Percentiles rank a stretch among this genome's conserved stretches.
Evolutionary conservation across 2,329 filamentous ascomycete genomes (phyloP).

Genomic region (Anthostomella pinea): DNA sequence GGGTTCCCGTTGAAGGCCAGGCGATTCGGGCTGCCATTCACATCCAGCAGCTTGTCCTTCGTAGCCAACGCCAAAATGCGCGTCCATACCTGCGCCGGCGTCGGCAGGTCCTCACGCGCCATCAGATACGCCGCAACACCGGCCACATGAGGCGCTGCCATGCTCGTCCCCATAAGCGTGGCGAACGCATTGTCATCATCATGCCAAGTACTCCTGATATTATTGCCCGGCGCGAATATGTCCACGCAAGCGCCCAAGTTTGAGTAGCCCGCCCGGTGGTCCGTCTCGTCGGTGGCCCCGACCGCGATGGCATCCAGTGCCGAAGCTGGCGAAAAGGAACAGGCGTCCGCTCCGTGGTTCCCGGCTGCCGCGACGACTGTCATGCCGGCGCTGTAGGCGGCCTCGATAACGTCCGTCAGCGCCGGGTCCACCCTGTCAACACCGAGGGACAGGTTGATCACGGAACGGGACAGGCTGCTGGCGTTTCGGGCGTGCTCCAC

Average conservation of each 20-base stretch:
- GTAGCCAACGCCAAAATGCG: slow-evolving; percentile 21
- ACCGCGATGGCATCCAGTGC: slow-evolving; percentile 25
- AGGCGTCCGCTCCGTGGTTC: slow-evolving; percentile 25
- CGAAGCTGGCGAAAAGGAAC: slow-evolving; percentile 22
- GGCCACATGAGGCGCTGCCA: slow-evolving; percentile 27
- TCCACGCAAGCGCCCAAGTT: slow-evolving; percentile 27
- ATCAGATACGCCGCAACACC: slow-evolving; percentile 26
- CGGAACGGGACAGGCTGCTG: slow-evolving; percentile 19
- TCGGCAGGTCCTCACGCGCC: slow-evolving; percentile 21
- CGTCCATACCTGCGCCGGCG: slow-evolving; percentile 11
- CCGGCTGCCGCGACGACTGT: slow-evolving; percentile 26
- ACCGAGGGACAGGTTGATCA: slow-evolving; percentile 30
- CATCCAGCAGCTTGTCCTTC: slow-evolving; percentile 18
- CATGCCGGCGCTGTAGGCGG: slow-evolving; percentile 21
- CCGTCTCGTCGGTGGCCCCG: slow-evolving; percentile 22
- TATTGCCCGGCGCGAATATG: slow-evolving; percentile 25
- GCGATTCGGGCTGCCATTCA: slow-evolving; percentile 22
- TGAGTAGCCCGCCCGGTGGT: slow-evolving; percentile 22
- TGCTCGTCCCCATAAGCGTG: slow-evolving; percentile 25
- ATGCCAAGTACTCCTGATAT: slow-evolving; percentile 23
- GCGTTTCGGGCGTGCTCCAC: slow-evolving; percentile 24
- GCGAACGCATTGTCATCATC: slow-evolving; percentile 16
- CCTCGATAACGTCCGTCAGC: slow-evolving; percentile 20
- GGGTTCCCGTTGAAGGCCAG: slow-evolving; percentile 29
- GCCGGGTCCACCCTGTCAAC: slow-evolving; percentile 14